Evolutionary conservation across 2,329 filamentous ascomycete genomes (phyloP).

Genomic region (Pseudopithomyces maydicus): DNA sequence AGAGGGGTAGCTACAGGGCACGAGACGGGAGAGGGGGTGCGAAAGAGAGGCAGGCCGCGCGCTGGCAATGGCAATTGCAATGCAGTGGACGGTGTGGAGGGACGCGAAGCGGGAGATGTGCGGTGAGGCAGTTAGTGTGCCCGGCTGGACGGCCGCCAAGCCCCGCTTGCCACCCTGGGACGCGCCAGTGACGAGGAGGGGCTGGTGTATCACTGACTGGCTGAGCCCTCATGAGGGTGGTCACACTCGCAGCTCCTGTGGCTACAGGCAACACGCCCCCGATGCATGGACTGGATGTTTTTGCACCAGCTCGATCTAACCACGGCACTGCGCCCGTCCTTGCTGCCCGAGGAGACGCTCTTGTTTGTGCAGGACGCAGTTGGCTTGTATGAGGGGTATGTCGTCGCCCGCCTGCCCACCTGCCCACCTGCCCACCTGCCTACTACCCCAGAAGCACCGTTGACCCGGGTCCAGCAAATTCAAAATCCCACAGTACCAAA

Average conservation of each 20-base stretch:
- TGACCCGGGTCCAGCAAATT: conserved; percentile 69
- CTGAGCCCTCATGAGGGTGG: not conserved
- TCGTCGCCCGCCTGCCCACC: conserved; percentile 21
- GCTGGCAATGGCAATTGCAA: not conserved
- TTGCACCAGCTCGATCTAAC: conserved; percentile 94
- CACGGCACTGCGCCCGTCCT: conserved; percentile 89
- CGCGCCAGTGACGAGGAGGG: conserved; percentile 27
- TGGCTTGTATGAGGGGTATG: conserved; percentile 94
- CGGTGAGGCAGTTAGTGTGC: conserved; percentile 15
- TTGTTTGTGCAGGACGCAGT: conserved; percentile 98
- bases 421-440: conserved; percentile 11
- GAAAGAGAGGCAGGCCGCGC: not conserved
- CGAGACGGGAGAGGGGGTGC: not conserved
- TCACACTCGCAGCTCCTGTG: not conserved
- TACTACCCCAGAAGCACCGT: conserved; percentile 9
- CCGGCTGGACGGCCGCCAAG: conserved; percentile 8
- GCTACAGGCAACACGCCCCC: not conserved
- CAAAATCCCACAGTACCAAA: conserved; percentile 92
- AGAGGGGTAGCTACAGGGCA: not conserved
- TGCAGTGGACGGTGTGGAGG: conserved; percentile 7
- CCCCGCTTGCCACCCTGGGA: conserved; percentile 10
- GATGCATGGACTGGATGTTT: conserved; percentile 77
- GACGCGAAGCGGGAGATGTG: conserved; percentile 18
- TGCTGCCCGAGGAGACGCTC: conserved; percentile 90
- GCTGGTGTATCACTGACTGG: not conserved